Evolutionary conservation across 2,329 filamentous ascomycete species (phyloP), one percentile per base, ranked within the genome.

Genomic region (Sporothrix euskadiensis): DNA sequence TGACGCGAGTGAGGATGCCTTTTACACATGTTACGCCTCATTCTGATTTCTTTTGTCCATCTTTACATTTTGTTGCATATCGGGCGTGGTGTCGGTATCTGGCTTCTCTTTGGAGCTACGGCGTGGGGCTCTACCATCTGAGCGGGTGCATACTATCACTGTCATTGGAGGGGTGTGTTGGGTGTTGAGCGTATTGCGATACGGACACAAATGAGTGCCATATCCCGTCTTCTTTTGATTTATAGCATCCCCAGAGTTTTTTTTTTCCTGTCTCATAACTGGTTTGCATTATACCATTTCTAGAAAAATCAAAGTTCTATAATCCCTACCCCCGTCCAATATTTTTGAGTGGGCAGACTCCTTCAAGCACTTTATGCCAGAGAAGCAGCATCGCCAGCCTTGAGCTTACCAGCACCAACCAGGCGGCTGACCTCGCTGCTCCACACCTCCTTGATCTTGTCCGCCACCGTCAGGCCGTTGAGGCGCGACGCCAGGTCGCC

Each of bases 391-490:
- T 98, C 95, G 57, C 90, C 91, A 26, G 92, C 92, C 86, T 95
- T 94, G 74, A 96, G 84, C 88, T 97, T 97, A 77, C 94, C 94
- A 77, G 91, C 92, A 66, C 83, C 90, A 74, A 96, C 87, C 49
- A 98, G 88, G 76, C 91, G 88, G 86, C 92, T 89, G 72, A 91
- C 90, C 86, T 98, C 93, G 61, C 86, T 91, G 76, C 84, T 85
- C 88, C 94, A 98, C 71, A 94, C 90, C 72, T 84, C 84, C 89
- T 97, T 98, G 83, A 99, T 95, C 82, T 94, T 93, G 76, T 88
- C 89, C 26, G 90, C 90, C 75, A 95, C 90, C 82, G 93, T 97
- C 79, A 93, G 87, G 61, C 90, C 89, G 79, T 89, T 91, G 74
- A 99, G 89, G 85, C 95, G 95, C 78, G 85, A 87, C 49, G 94